Conservation (phyloP, 306 rosid genomes). For the Quillaja saponaria region DNA sequence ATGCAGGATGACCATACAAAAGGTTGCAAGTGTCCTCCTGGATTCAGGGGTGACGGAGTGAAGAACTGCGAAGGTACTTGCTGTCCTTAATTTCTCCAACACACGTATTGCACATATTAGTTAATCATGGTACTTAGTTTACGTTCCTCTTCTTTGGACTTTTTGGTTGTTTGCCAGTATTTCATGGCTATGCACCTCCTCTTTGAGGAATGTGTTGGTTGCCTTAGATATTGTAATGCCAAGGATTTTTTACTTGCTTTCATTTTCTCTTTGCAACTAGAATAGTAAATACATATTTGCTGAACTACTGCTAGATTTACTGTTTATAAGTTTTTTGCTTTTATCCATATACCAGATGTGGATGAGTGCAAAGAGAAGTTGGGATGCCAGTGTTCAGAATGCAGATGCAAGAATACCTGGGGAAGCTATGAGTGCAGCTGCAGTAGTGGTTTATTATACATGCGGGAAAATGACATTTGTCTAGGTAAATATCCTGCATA, state of each 20-base stretch:
- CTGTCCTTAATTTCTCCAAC: conserved; percentile 17
- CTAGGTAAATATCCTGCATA: conserved; percentile 49
- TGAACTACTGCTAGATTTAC: not conserved
- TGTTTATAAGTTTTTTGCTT: conserved; percentile 20
- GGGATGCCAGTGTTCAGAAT: conserved; percentile 78
- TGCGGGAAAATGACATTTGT: conserved; percentile 71
- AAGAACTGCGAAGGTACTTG: conserved; percentile 71
- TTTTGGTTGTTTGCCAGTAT: not conserved
- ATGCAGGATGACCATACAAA: conserved; percentile 66
- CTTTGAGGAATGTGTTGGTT: not conserved
- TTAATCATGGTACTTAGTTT: conserved; percentile 5
- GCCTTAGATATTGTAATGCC: not conserved
- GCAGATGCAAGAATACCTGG: conserved; percentile 87
- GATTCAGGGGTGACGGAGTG: conserved; percentile 86
- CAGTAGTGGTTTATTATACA: conserved; percentile 61
- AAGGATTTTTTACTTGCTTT: not conserved
- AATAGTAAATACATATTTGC: not conserved
- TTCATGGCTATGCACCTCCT: not conserved
- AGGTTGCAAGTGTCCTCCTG: conserved; percentile 85
- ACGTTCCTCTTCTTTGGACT: too few relatives aligned
- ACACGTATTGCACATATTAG: conserved; percentile 2
- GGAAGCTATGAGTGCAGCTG: conserved; percentile 93
- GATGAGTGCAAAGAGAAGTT: conserved; percentile 79
- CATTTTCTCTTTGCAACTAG: not conserved
- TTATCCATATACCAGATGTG: conserved; percentile 56